phyloP scores from a whole-genome alignment of 2,329 filamentous ascomycete species.

The Diatrype stigma region DNA sequence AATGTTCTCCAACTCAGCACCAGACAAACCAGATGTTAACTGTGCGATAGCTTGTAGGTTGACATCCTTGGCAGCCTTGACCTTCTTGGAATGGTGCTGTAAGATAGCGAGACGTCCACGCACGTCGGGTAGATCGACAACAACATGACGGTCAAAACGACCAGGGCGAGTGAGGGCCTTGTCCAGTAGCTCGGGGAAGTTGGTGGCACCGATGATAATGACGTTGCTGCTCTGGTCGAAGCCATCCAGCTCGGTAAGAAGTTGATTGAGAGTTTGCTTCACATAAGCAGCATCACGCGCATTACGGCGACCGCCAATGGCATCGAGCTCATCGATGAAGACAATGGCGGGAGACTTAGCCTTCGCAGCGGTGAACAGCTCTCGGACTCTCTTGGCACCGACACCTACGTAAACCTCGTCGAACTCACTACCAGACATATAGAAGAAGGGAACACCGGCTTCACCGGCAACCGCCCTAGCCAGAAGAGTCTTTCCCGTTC shows the following conservation, averaged over 20 bases:
- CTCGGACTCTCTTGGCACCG: constrained; percentile 90
- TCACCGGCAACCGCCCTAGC: constrained; percentile 95
- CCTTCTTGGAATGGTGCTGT: constrained; percentile 88
- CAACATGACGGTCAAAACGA: constrained; percentile 90
- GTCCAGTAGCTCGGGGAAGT: constrained; percentile 90
- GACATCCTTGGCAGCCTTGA: constrained; percentile 75
- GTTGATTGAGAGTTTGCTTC: constrained; percentile 95
- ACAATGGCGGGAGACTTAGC: constrained; percentile 87
- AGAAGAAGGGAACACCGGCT: constrained; percentile 97
- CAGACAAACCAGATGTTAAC: constrained; percentile 87
- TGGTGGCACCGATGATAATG: constrained; percentile 93
- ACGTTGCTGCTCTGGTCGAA: constrained; percentile 94
- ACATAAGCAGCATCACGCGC: constrained; percentile 90
- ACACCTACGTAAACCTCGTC: constrained; percentile 98
- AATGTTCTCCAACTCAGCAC: constrained; percentile 93
- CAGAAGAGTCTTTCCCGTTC: constrained; percentile 94
- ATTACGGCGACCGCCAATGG: constrained; percentile 90
- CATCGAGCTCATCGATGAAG: constrained; percentile 92
- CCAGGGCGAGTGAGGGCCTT: constrained; percentile 92
- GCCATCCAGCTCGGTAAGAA: constrained; percentile 93
- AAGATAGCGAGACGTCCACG: constrained; percentile 89
- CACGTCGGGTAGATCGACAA: constrained; percentile 85
- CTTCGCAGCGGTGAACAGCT: constrained; percentile 81
- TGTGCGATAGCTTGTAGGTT: constrained; percentile 81
- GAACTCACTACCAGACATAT: constrained; percentile 99